A percentile compares a stretch with the other conserved stretches of the same genome.
Evolutionary conservation across 2,329 filamentous ascomycete species (phyloP).

Genomic region (Sporothrix globosa): DNA sequence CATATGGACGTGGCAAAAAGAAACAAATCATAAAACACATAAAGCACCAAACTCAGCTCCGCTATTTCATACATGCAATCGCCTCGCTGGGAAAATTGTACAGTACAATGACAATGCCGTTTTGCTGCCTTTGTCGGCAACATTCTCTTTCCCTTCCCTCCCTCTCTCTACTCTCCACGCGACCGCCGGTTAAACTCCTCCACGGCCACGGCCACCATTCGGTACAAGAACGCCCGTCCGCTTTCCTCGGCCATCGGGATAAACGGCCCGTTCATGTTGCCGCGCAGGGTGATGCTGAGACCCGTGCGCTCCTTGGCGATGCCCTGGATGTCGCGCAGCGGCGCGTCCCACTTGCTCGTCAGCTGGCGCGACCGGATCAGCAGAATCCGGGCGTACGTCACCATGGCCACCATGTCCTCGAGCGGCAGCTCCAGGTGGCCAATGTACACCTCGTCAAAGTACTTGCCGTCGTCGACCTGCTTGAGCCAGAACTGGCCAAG

Average conservation of each 20-base stretch:
- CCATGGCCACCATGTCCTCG: constrained; percentile 86
- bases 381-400: constrained; percentile 86
- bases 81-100: background rate
- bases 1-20: background rate
- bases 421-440: constrained; percentile 89
- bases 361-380: constrained; percentile 85
- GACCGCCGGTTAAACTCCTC: constrained; percentile 68
- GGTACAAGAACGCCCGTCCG: constrained; percentile 64
- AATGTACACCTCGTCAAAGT: constrained; percentile 97
- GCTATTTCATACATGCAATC: background rate
- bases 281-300: constrained; percentile 83
- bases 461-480: constrained; percentile 94
- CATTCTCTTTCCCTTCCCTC: background rate
- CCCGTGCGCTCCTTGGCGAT: constrained; percentile 97
- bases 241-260: constrained; percentile 91
- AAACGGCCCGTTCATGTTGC: constrained; percentile 91
- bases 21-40: background rate
- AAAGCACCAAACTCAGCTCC: background rate
- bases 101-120: background rate
- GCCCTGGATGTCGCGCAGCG: constrained; percentile 92
- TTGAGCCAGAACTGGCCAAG: constrained; percentile 99
- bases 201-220: constrained; percentile 67
- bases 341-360: constrained; percentile 92
- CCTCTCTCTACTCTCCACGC: constrained; percentile 27
- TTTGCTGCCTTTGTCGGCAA: background rate